Conservation (phyloP, 129 eudicot genomes). For the Apium graveolens region DNA sequence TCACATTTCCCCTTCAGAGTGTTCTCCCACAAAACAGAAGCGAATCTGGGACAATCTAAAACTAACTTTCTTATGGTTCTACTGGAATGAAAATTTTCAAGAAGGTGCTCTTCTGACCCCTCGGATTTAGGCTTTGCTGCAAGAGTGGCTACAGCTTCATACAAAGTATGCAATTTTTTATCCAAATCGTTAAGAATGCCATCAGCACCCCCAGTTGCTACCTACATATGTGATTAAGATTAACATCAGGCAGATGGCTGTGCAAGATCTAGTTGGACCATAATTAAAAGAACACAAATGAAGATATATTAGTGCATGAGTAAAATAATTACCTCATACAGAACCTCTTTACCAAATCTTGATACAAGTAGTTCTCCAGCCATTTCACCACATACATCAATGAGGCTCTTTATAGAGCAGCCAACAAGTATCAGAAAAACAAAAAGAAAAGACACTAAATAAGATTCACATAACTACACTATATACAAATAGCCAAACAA, state of each 20-base stretch:
- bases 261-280: not conserved
- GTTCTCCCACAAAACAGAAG: constrained; percentile 59
- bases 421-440: constrained; percentile 5
- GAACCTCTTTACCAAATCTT: constrained; percentile 70
- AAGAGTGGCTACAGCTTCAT: constrained; percentile 52
- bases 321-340: constrained; percentile 60
- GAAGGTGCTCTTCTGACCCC: constrained; percentile 53
- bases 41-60: constrained; percentile 73
- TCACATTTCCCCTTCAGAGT: constrained; percentile 67
- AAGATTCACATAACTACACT: not conserved
- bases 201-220: constrained; percentile 76
- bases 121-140: constrained; percentile 57
- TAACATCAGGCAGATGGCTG: not conserved
- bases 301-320: not conserved
- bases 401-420: constrained; percentile 47
- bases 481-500: not conserved
- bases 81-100: constrained; percentile 82
- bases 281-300: not conserved
- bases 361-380: constrained; percentile 69
- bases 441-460: not conserved
- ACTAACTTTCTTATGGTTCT: constrained; percentile 66
- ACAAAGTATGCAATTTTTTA: constrained; percentile 45
- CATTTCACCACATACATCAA: constrained; percentile 60
- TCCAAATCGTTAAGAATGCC: constrained; percentile 53
- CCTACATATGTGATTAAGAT: constrained; percentile 33